Evolutionary conservation across 2,329 filamentous ascomycete genomes (phyloP).

Genomic region (Aspergillus awamori): DNA sequence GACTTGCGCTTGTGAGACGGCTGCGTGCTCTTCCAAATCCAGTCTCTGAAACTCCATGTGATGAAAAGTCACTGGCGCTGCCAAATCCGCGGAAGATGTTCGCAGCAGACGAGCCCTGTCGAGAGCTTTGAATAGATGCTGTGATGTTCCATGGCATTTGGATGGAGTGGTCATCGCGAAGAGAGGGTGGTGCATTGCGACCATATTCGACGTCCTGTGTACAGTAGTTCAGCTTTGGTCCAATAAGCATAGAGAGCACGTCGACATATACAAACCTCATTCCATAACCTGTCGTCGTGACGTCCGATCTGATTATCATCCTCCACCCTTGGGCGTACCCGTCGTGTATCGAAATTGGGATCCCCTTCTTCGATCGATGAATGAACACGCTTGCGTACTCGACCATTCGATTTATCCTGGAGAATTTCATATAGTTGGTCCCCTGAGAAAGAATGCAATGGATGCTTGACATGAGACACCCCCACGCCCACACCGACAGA

Average conservation of each 20-base stretch:
- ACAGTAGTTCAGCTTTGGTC: slow-evolving; percentile 1
- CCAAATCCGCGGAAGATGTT: slow-evolving; percentile 36
- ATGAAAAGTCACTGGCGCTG: slow-evolving; percentile 41
- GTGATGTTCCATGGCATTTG: slow-evolving; percentile 71
- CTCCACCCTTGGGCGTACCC: slow-evolving; percentile 43
- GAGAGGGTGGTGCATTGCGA: slow-evolving; percentile 65
- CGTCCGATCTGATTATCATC: slow-evolving; percentile 40
- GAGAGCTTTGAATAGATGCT: slow-evolving; percentile 58
- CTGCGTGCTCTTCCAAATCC: slow-evolving; percentile 48
- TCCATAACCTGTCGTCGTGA: slow-evolving; percentile 40
- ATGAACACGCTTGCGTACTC: slow-evolving; percentile 33
- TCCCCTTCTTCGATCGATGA: slow-evolving; percentile 28
- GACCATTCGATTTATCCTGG: slow-evolving; percentile 35
- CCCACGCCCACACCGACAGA: slow-evolving; percentile 54
- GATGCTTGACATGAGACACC: slow-evolving; percentile 46
- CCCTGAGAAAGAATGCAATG: slow-evolving; percentile 63
- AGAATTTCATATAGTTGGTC: slow-evolving; percentile 55
- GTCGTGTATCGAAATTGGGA: slow-evolving; percentile 32
- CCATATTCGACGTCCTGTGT: slow-evolving; percentile 65
- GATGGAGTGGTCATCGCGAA: slow-evolving; percentile 68
- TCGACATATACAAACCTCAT: slow-evolving; percentile 33
- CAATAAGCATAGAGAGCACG: not conserved
- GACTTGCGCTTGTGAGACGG: slow-evolving; percentile 62
- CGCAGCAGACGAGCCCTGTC: slow-evolving; percentile 43
- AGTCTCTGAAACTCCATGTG: slow-evolving; percentile 25